These are phyloP conservation scores for Apiospora pterosperma DNA, from an alignment of 2,329 filamentous ascomycete genomes.

Conservation along the genomic window DNA sequence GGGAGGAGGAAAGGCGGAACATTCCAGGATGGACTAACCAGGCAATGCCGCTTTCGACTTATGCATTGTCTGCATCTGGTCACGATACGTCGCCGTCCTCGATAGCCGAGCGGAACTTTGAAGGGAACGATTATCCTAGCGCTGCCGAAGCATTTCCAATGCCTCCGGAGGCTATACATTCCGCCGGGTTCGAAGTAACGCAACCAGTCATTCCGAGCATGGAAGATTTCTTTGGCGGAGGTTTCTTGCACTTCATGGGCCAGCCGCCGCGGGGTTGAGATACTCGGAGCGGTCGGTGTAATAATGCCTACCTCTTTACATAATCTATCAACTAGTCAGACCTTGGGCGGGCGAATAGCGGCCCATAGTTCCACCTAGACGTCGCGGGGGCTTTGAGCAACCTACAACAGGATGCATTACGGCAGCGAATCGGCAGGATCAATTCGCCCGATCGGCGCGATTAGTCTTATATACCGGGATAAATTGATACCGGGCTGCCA, in stretches of 20 bases:
- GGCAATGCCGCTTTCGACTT: slow-evolving; percentile 4
- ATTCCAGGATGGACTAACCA: slow-evolving; percentile 5
- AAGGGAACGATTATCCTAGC: slow-evolving; percentile 5
- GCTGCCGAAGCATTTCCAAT: slow-evolving; percentile 6
- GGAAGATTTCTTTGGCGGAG: slow-evolving; percentile 30
- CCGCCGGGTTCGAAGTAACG: slow-evolving; percentile 13
- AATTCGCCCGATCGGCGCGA: background rate
- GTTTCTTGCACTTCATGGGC: slow-evolving; percentile 26
- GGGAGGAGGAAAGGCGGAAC: slow-evolving; percentile 4
- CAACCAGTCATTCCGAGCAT: slow-evolving; percentile 27
- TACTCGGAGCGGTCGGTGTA: background rate
- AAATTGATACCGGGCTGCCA: background rate
- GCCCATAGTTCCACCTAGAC: background rate
- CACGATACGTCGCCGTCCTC: slow-evolving; percentile 6
- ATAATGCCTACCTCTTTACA: background rate
- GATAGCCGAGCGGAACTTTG: slow-evolving; percentile 6
- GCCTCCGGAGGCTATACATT: slow-evolving; percentile 3
- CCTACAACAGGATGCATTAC: background rate
- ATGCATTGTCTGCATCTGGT: background rate
- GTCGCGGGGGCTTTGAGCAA: background rate
- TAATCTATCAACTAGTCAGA: background rate
- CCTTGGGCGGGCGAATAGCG: background rate
- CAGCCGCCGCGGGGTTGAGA: slow-evolving; percentile 9
- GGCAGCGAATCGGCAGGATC: background rate
- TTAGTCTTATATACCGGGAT: background rate